Percentiles rank a stretch among this genome's conserved stretches.
These are phyloP conservation scores for Sporisorium scitamineum DNA, from an alignment of 1,284 basidiomycete species.

Conservation along the genomic window DNA sequence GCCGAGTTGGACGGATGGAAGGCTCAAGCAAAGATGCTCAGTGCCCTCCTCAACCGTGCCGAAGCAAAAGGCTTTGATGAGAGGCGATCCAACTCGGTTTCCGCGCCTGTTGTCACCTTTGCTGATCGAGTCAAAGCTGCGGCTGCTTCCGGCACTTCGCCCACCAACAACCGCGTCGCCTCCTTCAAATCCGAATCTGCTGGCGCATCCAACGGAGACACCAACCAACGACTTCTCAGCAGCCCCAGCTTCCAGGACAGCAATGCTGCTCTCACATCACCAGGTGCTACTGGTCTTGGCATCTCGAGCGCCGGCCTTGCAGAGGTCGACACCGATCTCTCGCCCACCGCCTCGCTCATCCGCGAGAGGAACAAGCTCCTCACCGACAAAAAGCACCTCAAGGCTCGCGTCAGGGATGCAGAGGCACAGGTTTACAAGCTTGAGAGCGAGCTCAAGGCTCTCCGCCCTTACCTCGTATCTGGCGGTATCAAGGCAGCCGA, in stretches of 20 bases:
- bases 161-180: slow-evolving; percentile 29
- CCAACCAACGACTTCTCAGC: slow-evolving; percentile 25
- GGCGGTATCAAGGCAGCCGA: slow-evolving; percentile 45
- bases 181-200: slow-evolving; percentile 31
- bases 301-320: slow-evolving; percentile 35
- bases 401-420: slow-evolving; percentile 61
- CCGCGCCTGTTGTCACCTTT: slow-evolving; percentile 27
- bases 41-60: slow-evolving; percentile 58
- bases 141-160: slow-evolving; percentile 25
- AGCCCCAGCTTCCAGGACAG: slow-evolving; percentile 39
- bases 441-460: slow-evolving; percentile 61
- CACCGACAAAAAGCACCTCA: slow-evolving; percentile 66
- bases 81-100: slow-evolving; percentile 20
- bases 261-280: slow-evolving; percentile 6
- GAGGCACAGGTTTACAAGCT: slow-evolving; percentile 66
- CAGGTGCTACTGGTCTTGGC: slow-evolving; percentile 36
- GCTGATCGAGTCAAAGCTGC: slow-evolving; percentile 38
- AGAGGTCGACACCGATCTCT: slow-evolving; percentile 40
- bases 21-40: slow-evolving; percentile 65
- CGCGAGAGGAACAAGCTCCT: slow-evolving; percentile 65
- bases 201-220: slow-evolving; percentile 6
- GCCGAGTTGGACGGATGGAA: slow-evolving; percentile 66
- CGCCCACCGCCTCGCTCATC: slow-evolving; percentile 51
- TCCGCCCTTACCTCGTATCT: slow-evolving; percentile 63
- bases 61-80: slow-evolving; percentile 54